phyloP scores from a whole-genome alignment of 768 basidiomycete species.

The Calvatia gigantea region DNA sequence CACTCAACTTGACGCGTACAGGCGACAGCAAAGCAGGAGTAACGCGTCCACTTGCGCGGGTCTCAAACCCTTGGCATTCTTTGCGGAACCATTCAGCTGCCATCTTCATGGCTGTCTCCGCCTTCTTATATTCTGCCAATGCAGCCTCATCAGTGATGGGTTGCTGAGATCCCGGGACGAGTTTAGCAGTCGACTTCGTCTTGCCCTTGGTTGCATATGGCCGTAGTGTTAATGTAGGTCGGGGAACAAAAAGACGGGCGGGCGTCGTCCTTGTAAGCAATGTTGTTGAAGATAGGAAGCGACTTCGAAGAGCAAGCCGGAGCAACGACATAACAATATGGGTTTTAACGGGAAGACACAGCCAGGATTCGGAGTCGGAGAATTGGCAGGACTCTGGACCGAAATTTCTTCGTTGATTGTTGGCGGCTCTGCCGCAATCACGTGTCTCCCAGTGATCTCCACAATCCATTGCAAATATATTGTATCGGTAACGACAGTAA shows the following conservation, averaged over 20 bases:
- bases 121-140: slow-evolving; percentile 57
- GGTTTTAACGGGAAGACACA: too few relatives aligned
- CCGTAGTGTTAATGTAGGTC: slow-evolving; percentile 12
- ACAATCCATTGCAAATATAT: too few relatives aligned
- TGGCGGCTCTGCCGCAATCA: too few relatives aligned
- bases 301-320: slow-evolving; percentile 2
- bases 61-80: slow-evolving; percentile 69
- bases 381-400: too few relatives aligned
- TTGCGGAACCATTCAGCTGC: slow-evolving; percentile 74
- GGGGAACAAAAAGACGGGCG: background rate
- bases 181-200: slow-evolving; percentile 48
- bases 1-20: slow-evolving; percentile 53
- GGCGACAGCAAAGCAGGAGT: slow-evolving; percentile 68
- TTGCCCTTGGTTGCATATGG: slow-evolving; percentile 32
- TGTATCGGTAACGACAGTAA: too few relatives aligned
- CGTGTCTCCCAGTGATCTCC: too few relatives aligned
- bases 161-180: slow-evolving; percentile 68
- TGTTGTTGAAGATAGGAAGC: background rate
- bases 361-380: too few relatives aligned
- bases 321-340: background rate
- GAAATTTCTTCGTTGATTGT: background rate
- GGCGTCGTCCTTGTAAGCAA: background rate
- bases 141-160: slow-evolving; percentile 51
- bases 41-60: slow-evolving; percentile 71
- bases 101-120: slow-evolving; percentile 59